These are phyloP conservation scores for Brassica rapa DNA, from an alignment of 345 rosid species.

Conservation along the genomic window DNA sequence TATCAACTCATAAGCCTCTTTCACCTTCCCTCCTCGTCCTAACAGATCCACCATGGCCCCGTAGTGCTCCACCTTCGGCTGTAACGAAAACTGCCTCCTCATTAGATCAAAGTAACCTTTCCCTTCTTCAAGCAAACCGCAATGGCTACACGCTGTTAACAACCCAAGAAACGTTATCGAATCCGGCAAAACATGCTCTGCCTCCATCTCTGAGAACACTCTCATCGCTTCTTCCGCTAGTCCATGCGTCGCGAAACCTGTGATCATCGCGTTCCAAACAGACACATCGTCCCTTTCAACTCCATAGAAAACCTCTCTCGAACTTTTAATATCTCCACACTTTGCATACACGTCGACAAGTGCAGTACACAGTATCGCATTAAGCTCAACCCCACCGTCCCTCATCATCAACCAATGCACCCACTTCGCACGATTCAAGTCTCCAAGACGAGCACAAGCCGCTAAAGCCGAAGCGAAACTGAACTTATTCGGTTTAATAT, in stretches of 20 bases:
- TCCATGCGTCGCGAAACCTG: constrained; percentile 77
- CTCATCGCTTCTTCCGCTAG: constrained; percentile 56
- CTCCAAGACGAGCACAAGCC: constrained; percentile 77
- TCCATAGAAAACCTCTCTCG: constrained; percentile 58
- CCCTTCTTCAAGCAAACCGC: constrained; percentile 72
- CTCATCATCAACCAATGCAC: constrained; percentile 62
- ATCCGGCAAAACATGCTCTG: constrained; percentile 59
- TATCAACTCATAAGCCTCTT: constrained; percentile 66
- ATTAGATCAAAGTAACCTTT: constrained; percentile 55
- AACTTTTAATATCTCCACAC: constrained; percentile 65
- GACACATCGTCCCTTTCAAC: constrained; percentile 52
- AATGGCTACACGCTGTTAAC: constrained; percentile 72
- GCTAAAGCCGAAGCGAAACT: constrained; percentile 63
- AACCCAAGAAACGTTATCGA: constrained; percentile 65
- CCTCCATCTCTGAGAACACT: constrained; percentile 59
- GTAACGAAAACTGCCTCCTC: constrained; percentile 45
- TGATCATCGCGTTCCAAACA: constrained; percentile 81
- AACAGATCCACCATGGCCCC: constrained; percentile 81
- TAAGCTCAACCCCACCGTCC: constrained; percentile 47
- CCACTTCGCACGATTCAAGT: constrained; percentile 57
- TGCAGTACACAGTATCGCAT: constrained; percentile 63
- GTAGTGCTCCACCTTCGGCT: constrained; percentile 72
- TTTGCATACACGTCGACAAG: constrained; percentile 73
- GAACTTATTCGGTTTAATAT: constrained; percentile 62
- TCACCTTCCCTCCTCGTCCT: constrained; percentile 68